Evolutionary conservation across 2,329 filamentous ascomycete species (phyloP).

Genomic region (Delphinella strobiligena): DNA sequence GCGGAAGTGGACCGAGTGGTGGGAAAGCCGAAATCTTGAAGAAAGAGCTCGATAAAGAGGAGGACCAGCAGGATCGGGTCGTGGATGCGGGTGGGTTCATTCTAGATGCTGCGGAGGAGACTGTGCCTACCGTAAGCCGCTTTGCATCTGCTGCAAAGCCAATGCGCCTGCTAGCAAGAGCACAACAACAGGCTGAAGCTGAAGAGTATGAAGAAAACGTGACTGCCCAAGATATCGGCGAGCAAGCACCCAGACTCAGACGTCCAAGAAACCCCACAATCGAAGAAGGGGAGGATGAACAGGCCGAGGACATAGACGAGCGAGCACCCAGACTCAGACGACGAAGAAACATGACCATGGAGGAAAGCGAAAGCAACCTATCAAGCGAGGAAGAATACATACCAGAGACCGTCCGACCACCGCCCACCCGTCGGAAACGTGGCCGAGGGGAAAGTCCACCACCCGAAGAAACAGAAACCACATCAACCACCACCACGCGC

Average conservation of each 20-base stretch:
- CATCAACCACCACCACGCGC: too few relatives aligned
- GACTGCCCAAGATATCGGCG: slow-evolving; percentile 1
- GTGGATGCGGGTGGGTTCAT: slow-evolving; percentile 26
- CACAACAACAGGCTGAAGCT: not conserved
- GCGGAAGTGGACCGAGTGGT: slow-evolving; percentile 2
- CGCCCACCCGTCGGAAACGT: not conserved
- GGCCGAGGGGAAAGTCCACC: slow-evolving; percentile 2
- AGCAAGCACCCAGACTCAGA: slow-evolving; percentile 7
- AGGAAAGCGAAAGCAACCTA: slow-evolving; percentile 2
- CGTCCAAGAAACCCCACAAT: slow-evolving; percentile 2
- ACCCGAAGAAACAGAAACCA: slow-evolving; percentile 9
- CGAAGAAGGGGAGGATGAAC: too few relatives aligned
- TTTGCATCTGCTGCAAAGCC: slow-evolving; percentile 2
- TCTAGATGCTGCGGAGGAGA: slow-evolving; percentile 37
- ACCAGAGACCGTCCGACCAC: not conserved
- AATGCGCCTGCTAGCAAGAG: not conserved
- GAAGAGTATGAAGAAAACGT: slow-evolving; percentile 8
- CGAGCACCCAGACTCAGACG: slow-evolving; percentile 5
- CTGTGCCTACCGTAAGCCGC: slow-evolving; percentile 18
- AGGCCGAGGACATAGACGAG: slow-evolving; percentile 6
- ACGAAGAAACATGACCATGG: slow-evolving; percentile 1
- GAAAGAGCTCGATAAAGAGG: slow-evolving; percentile 12
- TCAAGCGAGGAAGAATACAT: slow-evolving; percentile 7
- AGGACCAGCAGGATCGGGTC: slow-evolving; percentile 11
- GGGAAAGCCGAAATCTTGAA: slow-evolving; percentile 7